Evolutionary conservation across 1,284 basidiomycete genomes (phyloP).

Genomic region (Waitea zeae): DNA sequence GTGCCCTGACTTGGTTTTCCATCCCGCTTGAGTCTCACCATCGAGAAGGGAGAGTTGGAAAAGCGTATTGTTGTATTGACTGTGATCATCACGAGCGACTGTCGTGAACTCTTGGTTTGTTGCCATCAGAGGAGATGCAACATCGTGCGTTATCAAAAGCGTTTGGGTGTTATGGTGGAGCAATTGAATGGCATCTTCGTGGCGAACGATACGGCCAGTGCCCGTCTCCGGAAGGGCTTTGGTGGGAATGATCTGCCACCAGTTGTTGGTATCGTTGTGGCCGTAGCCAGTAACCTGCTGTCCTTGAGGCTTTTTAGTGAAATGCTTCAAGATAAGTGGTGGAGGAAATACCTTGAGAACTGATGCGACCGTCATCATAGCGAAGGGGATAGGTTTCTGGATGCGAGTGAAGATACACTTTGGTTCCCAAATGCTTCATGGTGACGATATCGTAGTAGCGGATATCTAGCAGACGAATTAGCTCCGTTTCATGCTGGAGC

Average conservation of each 20-base stretch:
- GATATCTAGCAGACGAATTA: constrained; percentile 45
- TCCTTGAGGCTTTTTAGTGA: too few relatives aligned
- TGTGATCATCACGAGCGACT: constrained; percentile 54
- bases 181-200: constrained; percentile 81
- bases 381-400: constrained; percentile 78
- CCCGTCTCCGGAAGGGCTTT: constrained; percentile 82
- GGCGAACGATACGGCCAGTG: constrained; percentile 74
- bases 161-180: constrained; percentile 78
- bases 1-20: constrained; percentile 85
- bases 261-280: constrained; percentile 85
- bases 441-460: constrained; percentile 85
- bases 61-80: constrained; percentile 72
- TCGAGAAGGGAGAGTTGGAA: constrained; percentile 67
- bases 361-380: constrained; percentile 94
- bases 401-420: constrained; percentile 90
- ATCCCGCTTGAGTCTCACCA: constrained; percentile 50
- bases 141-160: constrained; percentile 86
- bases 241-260: constrained; percentile 92
- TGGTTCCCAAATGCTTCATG: constrained; percentile 83
- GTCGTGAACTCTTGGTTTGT: constrained; percentile 99
- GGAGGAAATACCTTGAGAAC: constrained; percentile 70
- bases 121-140: constrained; percentile 91
- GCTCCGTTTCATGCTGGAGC: constrained; percentile 1
- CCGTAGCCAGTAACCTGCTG: constrained; percentile 99
- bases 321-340: neutral